phyloP scores from a whole-genome alignment of 179 eudicot species.

The Corrigiola litoralis region DNA sequence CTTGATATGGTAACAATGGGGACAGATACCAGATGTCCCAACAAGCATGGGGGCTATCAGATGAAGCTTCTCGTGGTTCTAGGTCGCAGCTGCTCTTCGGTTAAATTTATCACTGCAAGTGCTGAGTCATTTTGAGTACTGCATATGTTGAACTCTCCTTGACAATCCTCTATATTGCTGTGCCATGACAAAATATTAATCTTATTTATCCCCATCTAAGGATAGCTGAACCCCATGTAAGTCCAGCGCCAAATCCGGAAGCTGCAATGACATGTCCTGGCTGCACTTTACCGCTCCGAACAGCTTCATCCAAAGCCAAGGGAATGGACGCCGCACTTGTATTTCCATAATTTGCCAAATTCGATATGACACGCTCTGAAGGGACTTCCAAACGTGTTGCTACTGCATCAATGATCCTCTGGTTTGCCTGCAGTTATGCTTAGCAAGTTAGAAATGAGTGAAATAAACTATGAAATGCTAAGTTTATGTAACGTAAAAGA shows the following conservation, averaged over 20 bases:
- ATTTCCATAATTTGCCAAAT: constrained; percentile 83
- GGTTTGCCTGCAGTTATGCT: constrained; percentile 66
- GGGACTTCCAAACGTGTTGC: constrained; percentile 72
- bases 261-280: constrained; percentile 75
- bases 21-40: no score
- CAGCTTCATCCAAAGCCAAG: constrained; percentile 89
- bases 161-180: constrained; percentile 7
- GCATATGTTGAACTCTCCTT: not conserved
- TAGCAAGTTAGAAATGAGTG: not conserved
- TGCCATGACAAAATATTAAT: not conserved
- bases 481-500: not conserved
- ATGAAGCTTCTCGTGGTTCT: no score
- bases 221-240: constrained; percentile 95
- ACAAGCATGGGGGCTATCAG: no score
- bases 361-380: constrained; percentile 73
- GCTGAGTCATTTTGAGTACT: not conserved
- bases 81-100: no score
- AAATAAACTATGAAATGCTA: not conserved
- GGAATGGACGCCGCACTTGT: constrained; percentile 98
- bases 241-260: constrained; percentile 96
- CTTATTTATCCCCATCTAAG: constrained; percentile 72
- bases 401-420: constrained; percentile 86
- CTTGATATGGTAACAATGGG: constrained; percentile 2
- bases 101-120: not conserved
- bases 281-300: constrained; percentile 77